Evolutionary conservation across 108 stramenopile species (phyloP), one percentile per base, ranked within the genome.

Genomic region (Skeletonema costatum): DNA sequence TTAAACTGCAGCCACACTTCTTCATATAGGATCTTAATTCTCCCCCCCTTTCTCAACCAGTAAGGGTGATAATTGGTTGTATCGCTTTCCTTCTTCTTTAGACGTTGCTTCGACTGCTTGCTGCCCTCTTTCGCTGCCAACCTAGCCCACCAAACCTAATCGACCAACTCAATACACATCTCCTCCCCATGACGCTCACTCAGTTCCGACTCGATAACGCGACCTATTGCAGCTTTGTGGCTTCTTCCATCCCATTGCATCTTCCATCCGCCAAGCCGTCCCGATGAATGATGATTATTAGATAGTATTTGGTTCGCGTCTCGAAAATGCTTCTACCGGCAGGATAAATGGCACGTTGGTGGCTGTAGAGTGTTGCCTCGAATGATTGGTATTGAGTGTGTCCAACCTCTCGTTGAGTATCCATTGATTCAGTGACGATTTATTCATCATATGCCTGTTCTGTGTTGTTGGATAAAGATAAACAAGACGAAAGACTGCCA

Each of bases 1-100:
- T 16, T 38, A 82, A 68, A n/a, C n/a, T n/a, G n/a, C 5, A 75
- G 41, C 21, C 72, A 5, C 38, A 82, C n/a, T 6, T 61, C 39
- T 38, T 82, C 81, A 53, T 39, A 68, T 17, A n/a, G 81, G 81
- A 38, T 82, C 81, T n/a, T 36, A 82, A 68, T 56, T 82, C 81
- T 56, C 75, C 81, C 6, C 81, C 81, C 35, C 71, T 51, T 61
- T 70, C 66, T 50, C n/a, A n/a, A 82, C 25, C 46, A 76, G 35
- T 31, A 59, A 33, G 30, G 75, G 71, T 4, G n/a, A 81, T 7
- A 21, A 35, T 2, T 53, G n/a, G 16, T 6, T n/a, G 6, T 16
- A 41, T 58, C 32, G 21, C 44, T 11, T 32, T 41, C 59, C 30
- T 64, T 44, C 9, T 14, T 19, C 30, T n/a, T n/a, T n/a, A n/a